Base-by-base conservation (phyloP, 78 protist species). In the Dictyostelium brefeldianum region DNA sequence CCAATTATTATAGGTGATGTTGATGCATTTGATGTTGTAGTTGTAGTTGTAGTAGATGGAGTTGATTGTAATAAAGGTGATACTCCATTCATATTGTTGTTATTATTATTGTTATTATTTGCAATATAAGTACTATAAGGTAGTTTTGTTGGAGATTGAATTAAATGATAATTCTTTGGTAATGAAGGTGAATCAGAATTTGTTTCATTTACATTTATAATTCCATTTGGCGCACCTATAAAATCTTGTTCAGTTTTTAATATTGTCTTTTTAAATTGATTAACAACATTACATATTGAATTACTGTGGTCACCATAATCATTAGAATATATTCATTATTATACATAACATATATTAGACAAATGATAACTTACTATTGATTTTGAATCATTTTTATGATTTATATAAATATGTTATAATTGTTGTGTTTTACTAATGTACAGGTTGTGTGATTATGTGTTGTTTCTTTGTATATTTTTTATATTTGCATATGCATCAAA, bases 171-270 rank as follows among this genome's bases (percentile, higher is more conserved):
- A 20, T 5, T 41, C 57, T 36, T 57, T 27, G 83, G 29, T 59
- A 67, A 15, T 31, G 25, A n/a, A 20, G 56, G 31, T 56, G 81
- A 71, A 46, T 25, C 64, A 29, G 15, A 54, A 48, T 27, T 48
- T 54, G 10, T 15, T 27, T 46, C 48, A 29, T 25, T 74, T 1
- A 22, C 69, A 47, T 67, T 46, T 48, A 36, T 10, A 15, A 15
- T 27, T 10, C 64, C 43, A 50, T 70, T 31, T 10, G 65, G 70
- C 5, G 46, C 47, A 7, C 71, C 51, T 14, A 81, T 82, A 51
- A 87, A 87, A 36, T 87, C 93, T 46, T 59, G 67, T 50, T 87
- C 93, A 48, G 79, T 77, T 48, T 48, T 87, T 48, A 87, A 36
- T 20, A 87, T 41, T 48, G 93, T 87, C 54, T 77, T 87, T 50